Evolutionary conservation across 805 yeast species (phyloP).

Genomic region (Hanseniaspora vineae): DNA sequence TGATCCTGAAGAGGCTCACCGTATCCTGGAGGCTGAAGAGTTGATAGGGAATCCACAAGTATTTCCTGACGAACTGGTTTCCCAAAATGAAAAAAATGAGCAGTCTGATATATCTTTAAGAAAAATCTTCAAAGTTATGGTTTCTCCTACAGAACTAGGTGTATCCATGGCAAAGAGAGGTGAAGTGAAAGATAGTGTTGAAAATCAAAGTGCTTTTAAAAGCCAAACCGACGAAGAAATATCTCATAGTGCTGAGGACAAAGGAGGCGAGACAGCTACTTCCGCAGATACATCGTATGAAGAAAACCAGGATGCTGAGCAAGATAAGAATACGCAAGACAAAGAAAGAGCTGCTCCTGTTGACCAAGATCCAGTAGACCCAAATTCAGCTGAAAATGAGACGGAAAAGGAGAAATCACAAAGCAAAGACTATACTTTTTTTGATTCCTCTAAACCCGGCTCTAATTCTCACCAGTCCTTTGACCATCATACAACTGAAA

Average conservation of each 20-base stretch:
- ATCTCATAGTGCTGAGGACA: background rate
- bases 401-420: too few relatives aligned
- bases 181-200: conserved; percentile 8
- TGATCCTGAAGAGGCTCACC: background rate
- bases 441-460: too few relatives aligned
- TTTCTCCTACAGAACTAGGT: conserved; percentile 20
- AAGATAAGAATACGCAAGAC: background rate
- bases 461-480: too few relatives aligned
- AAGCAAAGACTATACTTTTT: too few relatives aligned
- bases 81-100: conserved; percentile 1
- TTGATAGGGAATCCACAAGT: background rate
- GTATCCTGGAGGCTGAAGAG: background rate
- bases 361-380: conserved; percentile 9
- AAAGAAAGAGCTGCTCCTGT: conserved; percentile 4
- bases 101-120: conserved; percentile 8
- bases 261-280: background rate
- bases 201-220: background rate
- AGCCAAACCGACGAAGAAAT: background rate
- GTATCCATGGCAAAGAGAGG: conserved; percentile 17
- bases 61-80: conserved; percentile 1
- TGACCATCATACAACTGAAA: background rate
- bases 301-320: background rate
- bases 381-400: too few relatives aligned
- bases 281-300: background rate
- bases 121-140: conserved; percentile 10